Conservation (phyloP, 2,329 filamentous ascomycete species). For the Volutella citrinella region DNA sequence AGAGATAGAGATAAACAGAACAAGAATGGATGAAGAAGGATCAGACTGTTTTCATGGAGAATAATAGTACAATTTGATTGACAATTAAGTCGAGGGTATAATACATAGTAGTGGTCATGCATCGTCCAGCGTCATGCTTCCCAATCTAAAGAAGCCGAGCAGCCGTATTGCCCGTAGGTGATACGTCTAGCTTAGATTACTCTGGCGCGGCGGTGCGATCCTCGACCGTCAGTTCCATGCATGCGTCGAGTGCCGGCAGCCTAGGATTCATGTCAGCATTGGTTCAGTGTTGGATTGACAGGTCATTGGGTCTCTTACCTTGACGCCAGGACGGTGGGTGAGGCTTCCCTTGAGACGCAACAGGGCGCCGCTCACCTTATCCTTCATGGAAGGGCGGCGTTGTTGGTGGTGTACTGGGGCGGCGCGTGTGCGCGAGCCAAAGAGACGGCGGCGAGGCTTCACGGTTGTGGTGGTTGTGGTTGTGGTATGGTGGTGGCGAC, state of each 20-base stretch:
- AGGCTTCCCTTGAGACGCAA: constrained; percentile 69
- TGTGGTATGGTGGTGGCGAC: constrained; percentile 26
- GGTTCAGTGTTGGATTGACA: not conserved
- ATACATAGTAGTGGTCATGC: constrained; percentile 15
- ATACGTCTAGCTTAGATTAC: constrained; percentile 16
- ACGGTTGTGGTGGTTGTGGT: constrained; percentile 39
- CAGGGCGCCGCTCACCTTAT: constrained; percentile 76
- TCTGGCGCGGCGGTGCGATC: constrained; percentile 38
- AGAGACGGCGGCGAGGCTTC: constrained; percentile 40
- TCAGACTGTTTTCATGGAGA: too few relatives aligned
- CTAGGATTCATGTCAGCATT: constrained; percentile 33
- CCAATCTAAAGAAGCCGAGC: too few relatives aligned
- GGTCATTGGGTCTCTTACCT: constrained; percentile 46
- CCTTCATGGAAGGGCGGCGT: constrained; percentile 65
- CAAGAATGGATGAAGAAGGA: too few relatives aligned
- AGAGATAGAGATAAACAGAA: too few relatives aligned
- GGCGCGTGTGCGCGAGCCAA: constrained; percentile 34
- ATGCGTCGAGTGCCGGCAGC: constrained; percentile 72
- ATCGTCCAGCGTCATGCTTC: too few relatives aligned
- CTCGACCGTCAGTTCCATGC: constrained; percentile 70
- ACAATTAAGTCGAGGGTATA: too few relatives aligned
- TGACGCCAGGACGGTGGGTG: constrained; percentile 66
- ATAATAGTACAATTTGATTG: too few relatives aligned
- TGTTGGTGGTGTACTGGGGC: constrained; percentile 58
- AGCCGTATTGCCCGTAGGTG: too few relatives aligned